These are phyloP conservation scores for Epichloe gansuensis DNA, from an alignment of 2,329 filamentous ascomycete genomes.

Conservation along the genomic window DNA sequence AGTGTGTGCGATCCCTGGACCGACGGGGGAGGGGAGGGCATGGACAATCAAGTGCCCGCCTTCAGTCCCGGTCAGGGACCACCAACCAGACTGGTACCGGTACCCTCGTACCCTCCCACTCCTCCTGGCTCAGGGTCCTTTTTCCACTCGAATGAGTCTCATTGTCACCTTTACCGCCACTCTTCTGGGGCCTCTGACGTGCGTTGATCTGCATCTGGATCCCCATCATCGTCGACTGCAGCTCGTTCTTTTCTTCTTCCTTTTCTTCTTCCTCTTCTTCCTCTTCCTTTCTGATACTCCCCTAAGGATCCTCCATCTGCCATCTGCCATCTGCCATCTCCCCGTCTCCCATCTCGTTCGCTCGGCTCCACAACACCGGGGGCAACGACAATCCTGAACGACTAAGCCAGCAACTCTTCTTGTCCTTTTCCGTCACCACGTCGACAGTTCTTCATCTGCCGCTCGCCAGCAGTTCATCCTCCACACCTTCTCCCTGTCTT, in stretches of 20 bases:
- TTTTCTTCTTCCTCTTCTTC: neutral
- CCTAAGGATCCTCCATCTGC: neutral
- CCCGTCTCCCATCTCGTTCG: neutral
- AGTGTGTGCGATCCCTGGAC: no score
- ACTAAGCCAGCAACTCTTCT: neutral
- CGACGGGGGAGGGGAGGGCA: no score
- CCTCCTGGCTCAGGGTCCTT: neutral
- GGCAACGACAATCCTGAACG: neutral
- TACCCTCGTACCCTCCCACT: neutral
- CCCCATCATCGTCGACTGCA: neutral
- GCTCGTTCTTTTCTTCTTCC: neutral
- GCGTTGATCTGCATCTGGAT: neutral
- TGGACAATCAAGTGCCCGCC: no score
- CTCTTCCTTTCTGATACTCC: neutral
- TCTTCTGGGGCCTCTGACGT: neutral
- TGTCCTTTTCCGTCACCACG: neutral
- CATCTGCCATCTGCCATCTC: neutral
- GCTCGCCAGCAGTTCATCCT: neutral
- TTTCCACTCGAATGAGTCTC: neutral
- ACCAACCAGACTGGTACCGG: no score
- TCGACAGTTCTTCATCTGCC: neutral
- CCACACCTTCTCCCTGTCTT: neutral
- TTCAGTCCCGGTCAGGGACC: no score
- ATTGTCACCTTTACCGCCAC: constrained; percentile 1
- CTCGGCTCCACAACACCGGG: neutral